Evolutionary conservation across 2,329 filamentous ascomycete genomes (phyloP).

Genomic region (Apiospora koreana): DNA sequence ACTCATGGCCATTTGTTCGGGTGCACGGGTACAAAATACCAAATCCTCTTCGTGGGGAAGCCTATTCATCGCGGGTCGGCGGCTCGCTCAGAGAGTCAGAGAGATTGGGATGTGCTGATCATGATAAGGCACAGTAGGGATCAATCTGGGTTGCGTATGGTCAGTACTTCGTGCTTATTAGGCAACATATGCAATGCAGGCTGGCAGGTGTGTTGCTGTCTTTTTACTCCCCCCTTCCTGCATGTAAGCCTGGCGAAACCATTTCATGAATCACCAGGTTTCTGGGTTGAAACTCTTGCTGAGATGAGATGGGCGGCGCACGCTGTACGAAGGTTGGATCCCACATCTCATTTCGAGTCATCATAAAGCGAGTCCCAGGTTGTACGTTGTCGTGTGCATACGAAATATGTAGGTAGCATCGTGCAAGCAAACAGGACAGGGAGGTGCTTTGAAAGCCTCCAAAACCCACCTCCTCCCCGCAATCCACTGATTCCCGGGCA

Average conservation of each 20-base stretch:
- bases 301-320: background rate
- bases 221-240: background rate
- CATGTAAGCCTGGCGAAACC: background rate
- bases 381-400: no score
- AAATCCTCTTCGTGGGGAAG: background rate
- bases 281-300: background rate
- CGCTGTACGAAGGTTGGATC: background rate
- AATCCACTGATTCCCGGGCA: background rate
- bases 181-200: background rate
- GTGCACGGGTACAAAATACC: background rate
- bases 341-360: slow-evolving; percentile 6
- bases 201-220: background rate
- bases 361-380: background rate
- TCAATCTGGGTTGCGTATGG: background rate
- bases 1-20: background rate
- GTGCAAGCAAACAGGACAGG: background rate
- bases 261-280: background rate
- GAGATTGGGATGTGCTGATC: background rate
- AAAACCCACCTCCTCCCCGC: background rate
- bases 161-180: no score
- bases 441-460: background rate
- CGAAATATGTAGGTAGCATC: background rate
- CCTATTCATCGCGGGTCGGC: background rate
- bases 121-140: background rate
- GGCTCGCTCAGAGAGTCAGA: background rate